phyloP scores from a whole-genome alignment of 441 rosid genomes.

The Corymbia calophylla region DNA sequence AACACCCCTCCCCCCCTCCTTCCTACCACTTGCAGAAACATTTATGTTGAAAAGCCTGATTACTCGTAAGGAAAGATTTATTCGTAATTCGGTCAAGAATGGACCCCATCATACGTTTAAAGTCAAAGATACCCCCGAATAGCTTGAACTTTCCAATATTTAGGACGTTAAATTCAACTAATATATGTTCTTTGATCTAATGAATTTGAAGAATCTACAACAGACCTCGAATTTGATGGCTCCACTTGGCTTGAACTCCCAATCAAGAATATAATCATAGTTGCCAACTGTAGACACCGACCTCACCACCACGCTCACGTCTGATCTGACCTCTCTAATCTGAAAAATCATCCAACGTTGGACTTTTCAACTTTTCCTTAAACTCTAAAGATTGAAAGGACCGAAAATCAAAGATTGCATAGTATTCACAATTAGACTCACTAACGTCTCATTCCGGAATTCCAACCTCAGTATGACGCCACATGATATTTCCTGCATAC shows the following conservation, averaged over 20 bases:
- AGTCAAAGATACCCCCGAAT: not conserved
- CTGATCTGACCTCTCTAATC: constrained; percentile 57
- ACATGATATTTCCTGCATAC: constrained; percentile 60
- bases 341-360: constrained; percentile 3
- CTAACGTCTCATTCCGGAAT: constrained; percentile 13
- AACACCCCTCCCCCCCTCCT: too few species aligned
- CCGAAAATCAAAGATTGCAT: not conserved
- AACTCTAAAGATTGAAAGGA: not conserved
- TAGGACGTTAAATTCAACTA: not conserved
- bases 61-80: not conserved
- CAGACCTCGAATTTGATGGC: constrained; percentile 59
- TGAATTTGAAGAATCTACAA: not conserved
- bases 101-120: not conserved
- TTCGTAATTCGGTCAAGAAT: not conserved
- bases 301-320: constrained; percentile 56
- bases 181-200: not conserved
- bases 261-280: constrained; percentile 67
- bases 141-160: not conserved
- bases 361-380: not conserved
- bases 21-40: not conserved
- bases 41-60: not conserved
- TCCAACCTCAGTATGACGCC: constrained; percentile 57
- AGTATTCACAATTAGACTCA: not conserved
- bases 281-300: constrained; percentile 82
- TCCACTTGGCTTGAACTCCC: constrained; percentile 73